These are phyloP conservation scores for Zygnema circumcarinatum DNA, from an alignment of 139 green algal genomes.

Conservation along the genomic window DNA sequence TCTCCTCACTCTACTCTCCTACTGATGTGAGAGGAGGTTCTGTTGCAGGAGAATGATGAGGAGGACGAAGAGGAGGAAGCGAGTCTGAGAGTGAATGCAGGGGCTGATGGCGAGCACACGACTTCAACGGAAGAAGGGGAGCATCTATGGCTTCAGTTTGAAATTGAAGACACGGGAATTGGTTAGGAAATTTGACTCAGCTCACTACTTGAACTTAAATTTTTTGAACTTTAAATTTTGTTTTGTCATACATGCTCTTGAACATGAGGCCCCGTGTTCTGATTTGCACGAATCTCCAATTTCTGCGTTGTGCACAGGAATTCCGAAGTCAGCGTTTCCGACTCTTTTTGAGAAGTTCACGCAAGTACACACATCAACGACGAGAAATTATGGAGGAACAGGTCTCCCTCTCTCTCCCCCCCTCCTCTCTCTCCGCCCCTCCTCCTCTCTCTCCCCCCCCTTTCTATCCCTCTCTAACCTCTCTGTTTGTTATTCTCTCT, in stretches of 20 bases:
- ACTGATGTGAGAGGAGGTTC: no score
- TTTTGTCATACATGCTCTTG: no score
- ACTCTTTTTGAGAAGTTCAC: slow-evolving; percentile 53
- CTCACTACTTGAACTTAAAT: neutral
- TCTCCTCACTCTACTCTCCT: no score
- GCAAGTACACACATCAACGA: slow-evolving; percentile 16
- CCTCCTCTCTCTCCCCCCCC: no score
- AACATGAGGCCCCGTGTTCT: no score
- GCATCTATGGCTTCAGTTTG: slow-evolving; percentile 21
- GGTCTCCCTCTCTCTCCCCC: no score
- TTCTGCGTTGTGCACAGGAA: slow-evolving; percentile 13
- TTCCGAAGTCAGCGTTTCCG: slow-evolving; percentile 30
- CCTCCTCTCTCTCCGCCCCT: no score
- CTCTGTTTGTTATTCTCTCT: no score
- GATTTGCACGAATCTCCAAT: no score
- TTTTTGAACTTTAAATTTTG: neutral
- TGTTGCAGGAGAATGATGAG: slow-evolving; percentile 28
- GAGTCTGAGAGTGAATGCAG: slow-evolving; percentile 5
- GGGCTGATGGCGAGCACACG: neutral
- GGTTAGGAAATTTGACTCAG: neutral
- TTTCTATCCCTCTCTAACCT: no score
- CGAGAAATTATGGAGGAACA: slow-evolving; percentile 29
- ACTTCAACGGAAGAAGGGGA: slow-evolving; percentile 3
- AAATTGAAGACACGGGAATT: slow-evolving; percentile 1
- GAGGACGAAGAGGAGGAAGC: slow-evolving; percentile 31